These are phyloP conservation scores for Cinnamomum micranthum DNA, from an alignment of 164 flowering plant genomes.

Conservation along the genomic window DNA sequence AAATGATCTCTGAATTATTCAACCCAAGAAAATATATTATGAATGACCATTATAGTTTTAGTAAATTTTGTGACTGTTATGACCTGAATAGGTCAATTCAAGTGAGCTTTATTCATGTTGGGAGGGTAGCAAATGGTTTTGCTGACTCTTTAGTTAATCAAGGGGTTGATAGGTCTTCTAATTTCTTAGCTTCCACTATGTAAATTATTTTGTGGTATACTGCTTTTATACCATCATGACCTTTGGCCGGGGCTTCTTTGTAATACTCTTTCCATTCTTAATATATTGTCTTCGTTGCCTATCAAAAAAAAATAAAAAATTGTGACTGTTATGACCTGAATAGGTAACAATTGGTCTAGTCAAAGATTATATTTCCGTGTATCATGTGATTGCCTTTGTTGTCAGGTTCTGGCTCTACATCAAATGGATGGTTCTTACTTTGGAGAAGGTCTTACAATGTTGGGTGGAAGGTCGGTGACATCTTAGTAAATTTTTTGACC, in stretches of 20 bases:
- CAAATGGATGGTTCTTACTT: slow-evolving; percentile 57
- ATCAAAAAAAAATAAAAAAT: too few species aligned
- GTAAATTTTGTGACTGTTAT: not conserved
- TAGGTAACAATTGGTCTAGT: not conserved
- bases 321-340: not conserved
- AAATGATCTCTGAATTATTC: not conserved
- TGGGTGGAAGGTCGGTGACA: slow-evolving; percentile 59
- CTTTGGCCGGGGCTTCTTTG: too few species aligned
- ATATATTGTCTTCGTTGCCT: too few species aligned
- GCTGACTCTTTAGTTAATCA: too few species aligned
- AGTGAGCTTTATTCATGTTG: too few species aligned
- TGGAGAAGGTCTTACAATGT: slow-evolving; percentile 94
- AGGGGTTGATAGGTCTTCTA: too few species aligned
- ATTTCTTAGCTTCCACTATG: too few species aligned
- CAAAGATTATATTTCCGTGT: not conserved
- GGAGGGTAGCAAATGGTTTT: too few species aligned
- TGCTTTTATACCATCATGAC: too few species aligned
- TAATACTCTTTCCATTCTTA: too few species aligned
- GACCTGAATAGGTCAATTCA: not conserved
- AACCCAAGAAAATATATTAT: not conserved
- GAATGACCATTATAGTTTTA: not conserved
- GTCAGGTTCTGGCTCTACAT: slow-evolving; percentile 55
- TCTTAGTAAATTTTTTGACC: not conserved
- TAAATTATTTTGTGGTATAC: too few species aligned
- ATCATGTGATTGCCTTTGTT: slow-evolving; percentile 4